Percentiles rank a stretch among this genome's conserved stretches.
Conservation (phyloP, 2,329 filamentous ascomycete genomes). For the Ceratocystis eucalypticola region DNA sequence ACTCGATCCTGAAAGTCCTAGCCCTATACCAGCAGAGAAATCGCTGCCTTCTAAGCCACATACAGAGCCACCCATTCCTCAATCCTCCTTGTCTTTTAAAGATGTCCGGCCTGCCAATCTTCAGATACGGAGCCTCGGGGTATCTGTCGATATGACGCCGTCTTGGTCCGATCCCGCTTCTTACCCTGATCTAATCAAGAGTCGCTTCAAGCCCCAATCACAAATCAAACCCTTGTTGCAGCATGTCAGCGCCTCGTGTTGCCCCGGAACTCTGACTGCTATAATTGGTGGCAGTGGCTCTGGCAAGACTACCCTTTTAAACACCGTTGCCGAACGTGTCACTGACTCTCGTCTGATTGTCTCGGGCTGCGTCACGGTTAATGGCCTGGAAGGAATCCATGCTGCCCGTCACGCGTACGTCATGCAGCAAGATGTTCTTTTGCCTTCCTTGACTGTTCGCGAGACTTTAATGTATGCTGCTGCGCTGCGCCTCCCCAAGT, state of each 20-base stretch:
- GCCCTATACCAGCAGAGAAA: background rate
- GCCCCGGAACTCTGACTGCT: constrained; percentile 54
- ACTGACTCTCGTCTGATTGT: constrained; percentile 39
- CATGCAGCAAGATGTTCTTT: constrained; percentile 61
- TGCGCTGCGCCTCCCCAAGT: constrained; percentile 52
- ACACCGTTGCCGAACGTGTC: constrained; percentile 57
- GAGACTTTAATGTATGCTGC: constrained; percentile 64
- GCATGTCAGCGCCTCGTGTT: constrained; percentile 49
- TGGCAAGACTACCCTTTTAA: constrained; percentile 59
- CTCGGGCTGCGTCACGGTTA: constrained; percentile 47
- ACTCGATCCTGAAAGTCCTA: background rate
- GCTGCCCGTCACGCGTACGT: constrained; percentile 53
- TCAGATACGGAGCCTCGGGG: constrained; percentile 39
- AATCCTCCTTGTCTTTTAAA: constrained; percentile 29
- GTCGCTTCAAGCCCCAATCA: constrained; percentile 28
- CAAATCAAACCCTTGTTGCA: constrained; percentile 43
- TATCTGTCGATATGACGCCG: constrained; percentile 46
- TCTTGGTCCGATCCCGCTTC: constrained; percentile 37
- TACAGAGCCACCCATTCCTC: constrained; percentile 21
- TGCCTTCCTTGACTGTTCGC: constrained; percentile 60
- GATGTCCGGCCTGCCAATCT: constrained; percentile 45
- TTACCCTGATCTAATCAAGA: constrained; percentile 31
- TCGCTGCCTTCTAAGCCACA: background rate
- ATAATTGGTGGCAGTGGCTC: constrained; percentile 64
- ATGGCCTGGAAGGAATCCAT: constrained; percentile 40